Percentiles rank a stretch among this genome's conserved stretches.
Conservation (phyloP, 306 rosid species). For the Acacia crassicarpa region DNA sequence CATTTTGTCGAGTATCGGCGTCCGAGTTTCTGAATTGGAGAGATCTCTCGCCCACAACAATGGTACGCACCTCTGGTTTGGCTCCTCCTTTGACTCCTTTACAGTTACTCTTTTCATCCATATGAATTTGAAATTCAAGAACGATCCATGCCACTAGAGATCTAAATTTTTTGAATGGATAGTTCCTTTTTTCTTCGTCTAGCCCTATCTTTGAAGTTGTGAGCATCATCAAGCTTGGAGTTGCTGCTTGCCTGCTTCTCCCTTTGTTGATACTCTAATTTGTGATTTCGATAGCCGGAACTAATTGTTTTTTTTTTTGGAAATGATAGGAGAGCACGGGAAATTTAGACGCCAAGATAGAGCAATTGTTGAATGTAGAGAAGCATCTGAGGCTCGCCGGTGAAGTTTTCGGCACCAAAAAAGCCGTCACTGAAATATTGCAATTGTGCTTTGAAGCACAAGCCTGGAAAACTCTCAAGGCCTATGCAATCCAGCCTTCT, state of each 20-base stretch:
- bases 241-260: not conserved
- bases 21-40: slow-evolving; percentile 1
- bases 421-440: slow-evolving; percentile 74
- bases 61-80: slow-evolving; percentile 15
- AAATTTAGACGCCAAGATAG: slow-evolving; percentile 59
- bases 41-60: not conserved
- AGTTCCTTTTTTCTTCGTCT: not conserved
- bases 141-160: slow-evolving; percentile 24
- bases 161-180: not conserved
- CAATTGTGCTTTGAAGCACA: slow-evolving; percentile 76
- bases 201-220: slow-evolving; percentile 1
- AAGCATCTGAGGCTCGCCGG: slow-evolving; percentile 81
- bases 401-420: slow-evolving; percentile 76
- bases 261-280: not conserved
- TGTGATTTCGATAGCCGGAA: not conserved
- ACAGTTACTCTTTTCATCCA: not conserved
- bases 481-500: slow-evolving; percentile 97
- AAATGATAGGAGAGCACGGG: slow-evolving; percentile 55
- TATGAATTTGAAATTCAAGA: not conserved
- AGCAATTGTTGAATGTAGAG: slow-evolving; percentile 71
- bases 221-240: not conserved
- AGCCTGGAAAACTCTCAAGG: slow-evolving; percentile 83
- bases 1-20: not conserved
- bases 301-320: not conserved
- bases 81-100: not conserved